A percentile compares a stretch with the other conserved stretches of the same genome.
Evolutionary conservation across 1,284 basidiomycete genomes (phyloP).

Genomic region (Vanrija sp.): DNA sequence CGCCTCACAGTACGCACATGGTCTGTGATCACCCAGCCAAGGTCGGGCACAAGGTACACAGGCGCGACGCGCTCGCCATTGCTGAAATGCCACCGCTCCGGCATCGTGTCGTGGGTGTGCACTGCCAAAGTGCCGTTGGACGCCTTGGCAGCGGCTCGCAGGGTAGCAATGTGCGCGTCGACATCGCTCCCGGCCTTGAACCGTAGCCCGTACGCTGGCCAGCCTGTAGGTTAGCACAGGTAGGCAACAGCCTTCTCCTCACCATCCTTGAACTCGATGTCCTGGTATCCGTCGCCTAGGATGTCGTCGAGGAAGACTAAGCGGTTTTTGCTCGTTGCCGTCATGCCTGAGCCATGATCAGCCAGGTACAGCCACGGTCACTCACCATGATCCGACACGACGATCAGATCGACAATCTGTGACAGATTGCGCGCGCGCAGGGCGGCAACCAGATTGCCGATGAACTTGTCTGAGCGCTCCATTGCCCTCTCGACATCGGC

Average conservation of each 20-base stretch:
- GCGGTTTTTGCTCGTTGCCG: constrained; percentile 70
- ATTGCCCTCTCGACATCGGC: constrained; percentile 67
- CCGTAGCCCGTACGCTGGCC: constrained; percentile 78
- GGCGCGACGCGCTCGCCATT: constrained; percentile 72
- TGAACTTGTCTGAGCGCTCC: constrained; percentile 66
- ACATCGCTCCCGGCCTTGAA: constrained; percentile 62
- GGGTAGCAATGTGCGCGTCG: constrained; percentile 55
- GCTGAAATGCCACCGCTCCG: constrained; percentile 69
- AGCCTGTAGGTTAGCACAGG: constrained; percentile 53
- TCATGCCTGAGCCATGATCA: constrained; percentile 59
- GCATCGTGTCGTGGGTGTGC: constrained; percentile 76
- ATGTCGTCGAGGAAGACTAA: constrained; percentile 78
- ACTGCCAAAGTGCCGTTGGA: constrained; percentile 66
- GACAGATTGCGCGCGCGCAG: constrained; percentile 70
- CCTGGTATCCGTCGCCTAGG: constrained; percentile 55
- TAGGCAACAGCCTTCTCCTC: background rate
- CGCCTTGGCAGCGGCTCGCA: constrained; percentile 55
- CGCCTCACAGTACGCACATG: constrained; percentile 23
- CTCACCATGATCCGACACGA: constrained; percentile 78
- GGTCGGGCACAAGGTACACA: constrained; percentile 74
- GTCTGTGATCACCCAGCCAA: constrained; percentile 68
- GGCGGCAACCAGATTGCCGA: constrained; percentile 61
- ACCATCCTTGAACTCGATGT: constrained; percentile 7
- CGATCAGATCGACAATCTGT: constrained; percentile 79
- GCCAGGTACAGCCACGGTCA: too few relatives aligned